Conservation (phyloP, 331 rosid genomes). For the Ulmus americana region DNA sequence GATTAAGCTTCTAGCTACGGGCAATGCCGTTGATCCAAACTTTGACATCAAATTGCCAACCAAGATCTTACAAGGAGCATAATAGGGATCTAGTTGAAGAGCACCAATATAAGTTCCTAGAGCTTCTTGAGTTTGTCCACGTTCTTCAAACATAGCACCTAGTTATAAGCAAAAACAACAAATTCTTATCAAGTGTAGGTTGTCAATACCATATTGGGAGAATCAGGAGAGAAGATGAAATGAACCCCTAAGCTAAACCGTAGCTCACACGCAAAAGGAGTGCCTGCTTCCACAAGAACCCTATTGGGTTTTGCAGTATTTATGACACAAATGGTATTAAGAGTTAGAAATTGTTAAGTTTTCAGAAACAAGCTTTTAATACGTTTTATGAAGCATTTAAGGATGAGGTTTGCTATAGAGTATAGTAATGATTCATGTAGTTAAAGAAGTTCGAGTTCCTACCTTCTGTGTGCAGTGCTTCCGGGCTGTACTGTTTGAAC, state of each 20-base stretch:
- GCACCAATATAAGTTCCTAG: conserved; percentile 40
- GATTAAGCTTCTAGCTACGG: conserved; percentile 67
- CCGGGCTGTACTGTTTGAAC: conserved; percentile 53
- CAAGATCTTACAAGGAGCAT: conserved; percentile 64
- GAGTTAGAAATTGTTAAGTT: background rate
- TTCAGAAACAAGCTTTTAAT: background rate
- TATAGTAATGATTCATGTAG: background rate
- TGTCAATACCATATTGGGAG: background rate
- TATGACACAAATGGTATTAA: too few relatives aligned
- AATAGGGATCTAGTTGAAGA: conserved; percentile 49
- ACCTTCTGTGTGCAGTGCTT: conserved; percentile 59
- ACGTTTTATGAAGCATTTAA: background rate
- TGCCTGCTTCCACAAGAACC: too few relatives aligned
- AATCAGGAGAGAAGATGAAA: too few relatives aligned
- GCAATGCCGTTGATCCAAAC: conserved; percentile 43
- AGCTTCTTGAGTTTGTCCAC: conserved; percentile 51
- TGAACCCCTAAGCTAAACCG: too few relatives aligned
- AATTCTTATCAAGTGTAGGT: background rate
- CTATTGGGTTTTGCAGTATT: too few relatives aligned
- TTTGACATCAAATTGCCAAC: conserved; percentile 46
- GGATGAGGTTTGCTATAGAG: background rate
- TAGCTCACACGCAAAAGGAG: too few relatives aligned
- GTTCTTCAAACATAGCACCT: conserved; percentile 69
- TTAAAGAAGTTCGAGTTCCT: conserved; percentile 32
- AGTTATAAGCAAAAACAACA: conserved; percentile 18